Base-by-base conservation (phyloP, 2,329 filamentous ascomycete genomes). In the Exophiala sideris region DNA sequence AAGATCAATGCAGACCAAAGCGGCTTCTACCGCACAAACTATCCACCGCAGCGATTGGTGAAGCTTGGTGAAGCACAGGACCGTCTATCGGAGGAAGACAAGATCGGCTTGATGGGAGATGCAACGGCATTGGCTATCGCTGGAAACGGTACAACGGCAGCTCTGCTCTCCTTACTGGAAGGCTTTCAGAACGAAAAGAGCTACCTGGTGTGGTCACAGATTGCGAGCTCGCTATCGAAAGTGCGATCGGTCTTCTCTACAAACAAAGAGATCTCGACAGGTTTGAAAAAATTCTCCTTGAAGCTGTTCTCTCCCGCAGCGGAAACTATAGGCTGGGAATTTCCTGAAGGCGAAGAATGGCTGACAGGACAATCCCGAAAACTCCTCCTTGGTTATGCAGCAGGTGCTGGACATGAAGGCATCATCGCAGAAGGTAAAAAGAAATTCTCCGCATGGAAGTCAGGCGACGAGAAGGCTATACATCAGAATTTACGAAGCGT, bases 11-110 rank as follows among this genome's bases (percentile, higher is more conserved):
- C 86, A 57, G 84, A 92, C 51, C 88, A 92, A 54, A 91, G 86
- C 48, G 92, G 91, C 21, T 96, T 88, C 73, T 97, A 95, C 75
- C 84, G 91, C 57, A 94, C 92, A 45, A 96, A 95, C 73, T 95
- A 97, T 68, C 90, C 94, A 4, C 85, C 89, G n/a, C 79, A 83
- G 59, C 85, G 92, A 45, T 80, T 99, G 38, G 82, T 82, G 36
- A 90, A 90, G 73, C 84, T 99, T 20, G 88, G 89, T 54, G 81
- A 84, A 49, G 85, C 89, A 64, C 85, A 91, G 12, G 80, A 88
- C 62, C 84, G 85, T 62, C 79, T 99, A 20, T 88, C 80, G 59
- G 85, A 87, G 5, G 84, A 92, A 68, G 94, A 99, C 74, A 95
- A 94, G 76, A 96, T 97, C 64, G 89, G 90, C 38, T 83, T 96